Base-by-base conservation (phyloP, 2,329 filamentous ascomycete genomes). In the Beauveria varroae region DNA sequence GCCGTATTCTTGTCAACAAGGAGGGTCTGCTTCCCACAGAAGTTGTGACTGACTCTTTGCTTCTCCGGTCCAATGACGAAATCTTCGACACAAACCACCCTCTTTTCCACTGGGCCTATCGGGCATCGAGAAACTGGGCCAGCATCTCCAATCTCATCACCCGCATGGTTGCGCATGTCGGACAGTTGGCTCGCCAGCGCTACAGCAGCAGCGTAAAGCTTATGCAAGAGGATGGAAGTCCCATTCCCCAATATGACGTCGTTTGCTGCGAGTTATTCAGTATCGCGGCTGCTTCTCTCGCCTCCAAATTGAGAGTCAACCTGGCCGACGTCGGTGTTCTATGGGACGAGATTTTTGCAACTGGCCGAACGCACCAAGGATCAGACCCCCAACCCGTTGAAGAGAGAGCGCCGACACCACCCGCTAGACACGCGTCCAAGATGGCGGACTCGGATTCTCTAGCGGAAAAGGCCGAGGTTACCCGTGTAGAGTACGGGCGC, bases 101-200 rank as follows among this genome's bases (percentile, higher is more conserved):
- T 0, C 85, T 93, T 1, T 96, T 95, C 73, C 85, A 92, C 55
- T 96, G 92, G 92, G 87, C 95, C 68, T 96, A 90, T 70, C 84
- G 89, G 61, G 89, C 91, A 3, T 90, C 89, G 7, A 82, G 86
- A 62, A 88, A 92, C 71, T 96, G 92, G 92, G 70, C 75, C 8
- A 82, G 84, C 46, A 81, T 96, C 28, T 79, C 79, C 60, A 83
- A 85, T 50, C 77, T 95, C 5, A 79, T 96, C 26, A 83, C 83
- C 7, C 83, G 82, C 47, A 96, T 96, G 88, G 81, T 82, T 59
- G 80, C 79, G 44, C 90, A 95, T 66, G 73, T 96, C n/a, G 75
- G 80, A 66, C 65, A 79, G 70, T 69, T 83, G 64, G 75, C 79
- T 40, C 70, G 76, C 55, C 74, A 79, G 62, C 66, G 69, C 9